These are phyloP conservation scores for Pythium graminicola DNA, from an alignment of 352 stramenopile genomes.

Conservation along the genomic window DNA sequence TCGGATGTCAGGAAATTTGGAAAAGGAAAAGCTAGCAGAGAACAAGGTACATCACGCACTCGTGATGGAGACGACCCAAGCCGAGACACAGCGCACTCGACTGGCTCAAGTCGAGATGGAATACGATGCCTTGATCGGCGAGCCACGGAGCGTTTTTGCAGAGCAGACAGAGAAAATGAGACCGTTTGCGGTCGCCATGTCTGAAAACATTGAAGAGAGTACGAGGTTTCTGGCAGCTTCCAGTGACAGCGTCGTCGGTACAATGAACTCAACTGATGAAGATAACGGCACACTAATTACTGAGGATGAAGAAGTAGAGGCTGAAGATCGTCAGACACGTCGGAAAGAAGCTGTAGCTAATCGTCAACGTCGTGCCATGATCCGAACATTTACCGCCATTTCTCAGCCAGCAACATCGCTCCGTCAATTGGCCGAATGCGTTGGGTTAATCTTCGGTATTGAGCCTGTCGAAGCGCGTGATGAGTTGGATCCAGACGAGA, in stretches of 20 bases:
- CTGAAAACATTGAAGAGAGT: background rate
- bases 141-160: constrained; percentile 28
- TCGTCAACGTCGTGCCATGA: constrained; percentile 18
- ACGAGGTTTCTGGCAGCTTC: background rate
- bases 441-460: constrained; percentile 60
- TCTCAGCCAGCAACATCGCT: constrained; percentile 40
- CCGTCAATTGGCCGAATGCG: constrained; percentile 57
- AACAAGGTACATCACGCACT: constrained; percentile 45
- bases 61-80: constrained; percentile 36
- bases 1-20: constrained; percentile 54
- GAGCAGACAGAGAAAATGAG: constrained; percentile 21
- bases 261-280: background rate
- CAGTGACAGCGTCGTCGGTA: background rate
- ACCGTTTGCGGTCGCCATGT: constrained; percentile 30
- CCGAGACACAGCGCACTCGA: constrained; percentile 31
- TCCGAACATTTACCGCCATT: constrained; percentile 37
- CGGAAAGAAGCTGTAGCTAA: background rate
- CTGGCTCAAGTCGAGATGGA: constrained; percentile 40
- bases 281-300: background rate
- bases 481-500: constrained; percentile 63
- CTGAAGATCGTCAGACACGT: too few relatives aligned
- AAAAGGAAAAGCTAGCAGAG: constrained; percentile 42
- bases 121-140: constrained; percentile 44
- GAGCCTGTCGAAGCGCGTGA: constrained; percentile 49
- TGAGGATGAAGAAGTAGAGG: background rate